These are phyloP conservation scores for Cordyceps sp. DNA, from an alignment of 2,329 filamentous ascomycete species.

Conservation along the genomic window DNA sequence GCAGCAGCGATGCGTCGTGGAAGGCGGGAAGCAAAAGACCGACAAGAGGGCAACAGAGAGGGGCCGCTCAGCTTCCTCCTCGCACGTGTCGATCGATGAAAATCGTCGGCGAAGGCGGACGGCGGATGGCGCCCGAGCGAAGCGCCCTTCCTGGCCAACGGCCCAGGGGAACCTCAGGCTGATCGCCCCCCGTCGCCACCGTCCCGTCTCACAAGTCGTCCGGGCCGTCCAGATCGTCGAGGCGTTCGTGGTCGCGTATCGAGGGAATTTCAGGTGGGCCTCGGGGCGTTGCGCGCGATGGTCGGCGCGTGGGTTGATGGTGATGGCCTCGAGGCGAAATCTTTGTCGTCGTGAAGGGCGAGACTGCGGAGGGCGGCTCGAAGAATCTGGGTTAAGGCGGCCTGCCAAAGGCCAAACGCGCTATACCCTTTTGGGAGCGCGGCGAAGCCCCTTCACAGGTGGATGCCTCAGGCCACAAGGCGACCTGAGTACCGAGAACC, in stretches of 20 bases:
- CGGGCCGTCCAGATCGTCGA: slow-evolving; percentile 16
- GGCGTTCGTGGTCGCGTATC: slow-evolving; percentile 17
- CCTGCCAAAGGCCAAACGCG: slow-evolving; percentile 12
- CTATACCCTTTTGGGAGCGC: slow-evolving; percentile 16
- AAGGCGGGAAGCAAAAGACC: too few species aligned
- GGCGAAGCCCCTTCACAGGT: slow-evolving; percentile 5
- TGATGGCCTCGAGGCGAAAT: slow-evolving; percentile 17
- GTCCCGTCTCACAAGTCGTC: slow-evolving; percentile 18
- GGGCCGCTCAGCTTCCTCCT: too few species aligned
- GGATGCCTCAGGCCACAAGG: slow-evolving; percentile 11
- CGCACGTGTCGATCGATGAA: slow-evolving; percentile 16
- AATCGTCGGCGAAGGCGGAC: background rate
- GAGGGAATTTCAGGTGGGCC: slow-evolving; percentile 11
- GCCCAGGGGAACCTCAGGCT: slow-evolving; percentile 29
- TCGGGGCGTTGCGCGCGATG: slow-evolving; percentile 22
- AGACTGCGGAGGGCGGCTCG: slow-evolving; percentile 19
- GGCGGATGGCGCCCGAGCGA: slow-evolving; percentile 22
- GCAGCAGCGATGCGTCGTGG: too few species aligned
- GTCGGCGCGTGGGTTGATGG: slow-evolving; percentile 37
- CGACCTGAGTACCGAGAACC: too few species aligned
- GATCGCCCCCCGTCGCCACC: slow-evolving; percentile 27
- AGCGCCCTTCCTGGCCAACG: slow-evolving; percentile 26
- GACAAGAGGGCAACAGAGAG: too few species aligned
- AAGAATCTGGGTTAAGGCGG: slow-evolving; percentile 27
- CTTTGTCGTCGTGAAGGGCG: slow-evolving; percentile 25